Evolutionary conservation across 768 basidiomycete genomes (phyloP).

Genomic region (Leccinum longicurvipes): DNA sequence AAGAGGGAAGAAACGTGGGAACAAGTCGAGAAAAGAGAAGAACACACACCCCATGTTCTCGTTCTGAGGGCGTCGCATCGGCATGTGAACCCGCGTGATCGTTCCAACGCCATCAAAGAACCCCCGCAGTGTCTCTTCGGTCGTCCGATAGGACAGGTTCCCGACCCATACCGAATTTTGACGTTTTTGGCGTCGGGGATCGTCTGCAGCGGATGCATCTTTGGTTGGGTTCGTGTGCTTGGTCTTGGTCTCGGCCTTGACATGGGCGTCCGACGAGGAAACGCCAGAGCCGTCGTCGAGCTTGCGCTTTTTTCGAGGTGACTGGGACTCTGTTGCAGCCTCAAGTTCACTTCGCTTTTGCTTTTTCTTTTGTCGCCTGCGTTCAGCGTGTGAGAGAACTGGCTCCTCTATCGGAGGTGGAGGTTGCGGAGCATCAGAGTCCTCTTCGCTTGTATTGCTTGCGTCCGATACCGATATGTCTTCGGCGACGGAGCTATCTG

Average conservation of each 20-base stretch:
- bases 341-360: constrained; percentile 23
- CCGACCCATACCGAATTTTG: constrained; percentile 96
- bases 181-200: constrained; percentile 42
- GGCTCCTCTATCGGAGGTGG: constrained; percentile 21
- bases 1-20: background rate
- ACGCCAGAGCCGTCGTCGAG: constrained; percentile 24
- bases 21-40: constrained; percentile 1
- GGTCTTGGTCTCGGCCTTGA: background rate
- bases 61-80: constrained; percentile 62
- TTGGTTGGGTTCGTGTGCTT: background rate
- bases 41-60: constrained; percentile 77
- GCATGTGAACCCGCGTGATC: constrained; percentile 83
- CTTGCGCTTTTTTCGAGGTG: constrained; percentile 45
- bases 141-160: constrained; percentile 90
- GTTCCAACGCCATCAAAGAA: constrained; percentile 75
- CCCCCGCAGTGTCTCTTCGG: constrained; percentile 58
- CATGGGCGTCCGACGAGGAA: background rate
- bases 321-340: background rate
- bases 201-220: background rate
- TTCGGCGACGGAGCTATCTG: constrained; percentile 24
- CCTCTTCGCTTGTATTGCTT: constrained; percentile 8
- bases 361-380: constrained; percentile 57
- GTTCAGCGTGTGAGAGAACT: constrained; percentile 75
- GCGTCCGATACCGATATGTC: constrained; percentile 22
- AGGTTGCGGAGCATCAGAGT: constrained; percentile 3